phyloP scores from a whole-genome alignment of 179 eudicot species.

The Carnegiea gigantea region DNA sequence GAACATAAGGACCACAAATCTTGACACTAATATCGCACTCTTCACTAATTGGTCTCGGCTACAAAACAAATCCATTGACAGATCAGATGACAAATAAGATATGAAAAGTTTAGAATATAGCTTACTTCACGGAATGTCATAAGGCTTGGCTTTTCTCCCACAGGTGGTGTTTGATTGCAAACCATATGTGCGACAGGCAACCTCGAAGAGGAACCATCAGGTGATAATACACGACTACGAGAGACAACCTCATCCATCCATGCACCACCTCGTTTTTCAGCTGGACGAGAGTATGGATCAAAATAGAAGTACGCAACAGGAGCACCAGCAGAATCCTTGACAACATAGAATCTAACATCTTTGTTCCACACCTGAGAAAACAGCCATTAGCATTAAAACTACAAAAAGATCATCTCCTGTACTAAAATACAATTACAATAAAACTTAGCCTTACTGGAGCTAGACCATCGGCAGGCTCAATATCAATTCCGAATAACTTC shows the following conservation, averaged over 20 bases:
- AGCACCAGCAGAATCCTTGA: conserved; percentile 77
- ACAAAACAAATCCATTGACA: not conserved
- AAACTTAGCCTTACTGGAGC: conserved; percentile 65
- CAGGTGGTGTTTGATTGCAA: conserved; percentile 99
- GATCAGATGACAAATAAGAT: not conserved
- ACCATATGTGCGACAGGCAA: conserved; percentile 97
- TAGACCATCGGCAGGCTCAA: conserved; percentile 89
- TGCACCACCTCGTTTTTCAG: conserved; percentile 98
- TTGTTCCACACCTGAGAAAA: conserved; percentile 76
- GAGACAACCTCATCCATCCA: conserved; percentile 97
- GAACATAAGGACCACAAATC: not conserved
- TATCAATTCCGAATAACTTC: conserved; percentile 67
- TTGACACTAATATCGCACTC: not conserved
- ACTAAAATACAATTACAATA: conserved; percentile 16
- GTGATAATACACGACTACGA: conserved; percentile 81
- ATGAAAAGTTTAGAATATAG: not conserved
- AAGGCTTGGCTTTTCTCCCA: conserved; percentile 95
- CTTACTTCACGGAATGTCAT: conserved; percentile 98
- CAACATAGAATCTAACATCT: conserved; percentile 80
- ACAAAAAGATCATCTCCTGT: conserved; percentile 10
- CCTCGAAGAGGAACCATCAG: conserved; percentile 71
- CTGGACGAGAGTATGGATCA: conserved; percentile 98
- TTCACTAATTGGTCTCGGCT: not conserved
- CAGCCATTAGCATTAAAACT: conserved; percentile 13
- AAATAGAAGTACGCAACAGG: conserved; percentile 90